Percentiles rank a stretch among this genome's conserved stretches.
These are phyloP conservation scores for Mycena polygramma DNA, from an alignment of 768 basidiomycete genomes.

Conservation along the genomic window DNA sequence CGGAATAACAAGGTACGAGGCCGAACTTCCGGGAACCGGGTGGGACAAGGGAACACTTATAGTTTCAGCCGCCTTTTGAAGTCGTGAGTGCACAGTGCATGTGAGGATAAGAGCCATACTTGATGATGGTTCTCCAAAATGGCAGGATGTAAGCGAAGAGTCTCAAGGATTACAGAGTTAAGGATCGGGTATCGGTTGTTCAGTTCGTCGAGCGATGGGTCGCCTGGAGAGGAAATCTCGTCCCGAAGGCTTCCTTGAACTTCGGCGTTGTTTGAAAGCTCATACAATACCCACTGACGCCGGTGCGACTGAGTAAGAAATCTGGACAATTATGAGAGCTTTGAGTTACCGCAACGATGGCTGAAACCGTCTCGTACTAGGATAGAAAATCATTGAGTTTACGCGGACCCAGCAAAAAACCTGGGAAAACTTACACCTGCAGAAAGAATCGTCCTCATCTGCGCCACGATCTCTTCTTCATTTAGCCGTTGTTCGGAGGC, in stretches of 20 bases:
- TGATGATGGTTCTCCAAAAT: constrained; percentile 78
- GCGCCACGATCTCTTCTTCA: constrained; percentile 66
- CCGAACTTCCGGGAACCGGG: constrained; percentile 60
- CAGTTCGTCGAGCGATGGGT: constrained; percentile 66
- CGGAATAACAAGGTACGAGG: constrained; percentile 62
- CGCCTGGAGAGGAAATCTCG: constrained; percentile 59
- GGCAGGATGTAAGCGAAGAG: constrained; percentile 71
- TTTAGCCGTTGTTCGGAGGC: constrained; percentile 54
- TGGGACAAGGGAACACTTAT: constrained; percentile 67
- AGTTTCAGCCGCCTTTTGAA: constrained; percentile 61
- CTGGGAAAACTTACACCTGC: constrained; percentile 56
- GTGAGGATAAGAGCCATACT: constrained; percentile 44
- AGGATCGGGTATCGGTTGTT: constrained; percentile 65
- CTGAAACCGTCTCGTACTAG: constrained; percentile 63
- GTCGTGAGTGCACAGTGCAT: constrained; percentile 17
- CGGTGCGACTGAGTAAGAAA: constrained; percentile 15
- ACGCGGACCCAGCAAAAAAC: neutral
- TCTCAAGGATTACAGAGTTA: constrained; percentile 73
- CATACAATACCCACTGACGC: constrained; percentile 74
- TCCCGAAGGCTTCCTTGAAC: constrained; percentile 70
- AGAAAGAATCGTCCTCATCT: constrained; percentile 74
- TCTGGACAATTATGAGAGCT: neutral
- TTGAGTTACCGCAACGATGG: constrained; percentile 54
- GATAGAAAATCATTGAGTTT: neutral
- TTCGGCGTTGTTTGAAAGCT: constrained; percentile 64